These are phyloP conservation scores for Cercophora newfieldiana DNA, from an alignment of 495 filamentous ascomycete genomes.

Conservation along the genomic window DNA sequence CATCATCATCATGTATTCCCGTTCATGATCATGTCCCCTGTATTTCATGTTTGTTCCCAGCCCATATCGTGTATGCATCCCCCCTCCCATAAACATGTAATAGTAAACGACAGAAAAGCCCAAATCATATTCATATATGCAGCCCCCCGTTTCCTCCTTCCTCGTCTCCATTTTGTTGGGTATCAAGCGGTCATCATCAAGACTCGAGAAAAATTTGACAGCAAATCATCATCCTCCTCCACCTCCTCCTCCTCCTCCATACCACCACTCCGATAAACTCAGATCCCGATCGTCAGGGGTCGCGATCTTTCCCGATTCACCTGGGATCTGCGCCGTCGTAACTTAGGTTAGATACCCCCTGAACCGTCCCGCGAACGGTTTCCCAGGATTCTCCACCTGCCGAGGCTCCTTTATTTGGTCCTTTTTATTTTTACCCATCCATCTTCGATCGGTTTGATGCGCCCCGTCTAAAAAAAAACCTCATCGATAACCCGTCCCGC, in stretches of 20 bases:
- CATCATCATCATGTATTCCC: too few species aligned
- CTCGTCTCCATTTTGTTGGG: constrained; percentile 9
- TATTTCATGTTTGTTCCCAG: too few species aligned
- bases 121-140: background rate
- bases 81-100: background rate
- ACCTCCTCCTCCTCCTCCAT: too few species aligned
- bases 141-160: background rate
- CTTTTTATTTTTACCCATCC: background rate
- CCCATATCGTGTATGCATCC: too few species aligned
- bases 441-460: background rate
- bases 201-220: background rate
- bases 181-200: constrained; percentile 14
- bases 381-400: background rate
- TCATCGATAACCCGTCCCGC: constrained; percentile 15
- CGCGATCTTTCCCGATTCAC: background rate
- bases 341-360: background rate
- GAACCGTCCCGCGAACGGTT: background rate
- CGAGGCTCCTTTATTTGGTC: background rate
- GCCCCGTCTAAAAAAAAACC: background rate
- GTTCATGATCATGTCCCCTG: too few species aligned
- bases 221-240: background rate
- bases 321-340: background rate
- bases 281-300: too few species aligned
- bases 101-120: background rate
- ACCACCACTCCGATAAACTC: too few species aligned